Percentiles rank a stretch among this genome's conserved stretches.
These are phyloP conservation scores for Fusarium pseudograminearum DNA, from an alignment of 2,329 filamentous ascomycete genomes.

Conservation along the genomic window DNA sequence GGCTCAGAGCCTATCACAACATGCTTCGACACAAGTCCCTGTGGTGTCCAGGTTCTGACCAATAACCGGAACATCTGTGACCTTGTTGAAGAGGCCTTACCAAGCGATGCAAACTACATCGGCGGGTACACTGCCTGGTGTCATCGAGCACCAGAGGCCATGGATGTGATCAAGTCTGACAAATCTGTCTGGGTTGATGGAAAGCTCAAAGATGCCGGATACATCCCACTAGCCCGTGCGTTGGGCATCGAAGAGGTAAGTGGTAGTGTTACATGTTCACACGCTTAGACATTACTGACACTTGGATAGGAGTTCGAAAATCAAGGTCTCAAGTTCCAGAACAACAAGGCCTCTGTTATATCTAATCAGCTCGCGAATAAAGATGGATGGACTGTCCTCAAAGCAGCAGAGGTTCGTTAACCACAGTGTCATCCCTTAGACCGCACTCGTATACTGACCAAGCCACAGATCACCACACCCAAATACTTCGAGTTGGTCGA, in stretches of 20 bases:
- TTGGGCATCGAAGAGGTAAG: conserved; percentile 9
- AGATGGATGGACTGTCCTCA: conserved; percentile 30
- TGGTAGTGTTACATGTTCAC: neutral
- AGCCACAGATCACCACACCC: conserved; percentile 10
- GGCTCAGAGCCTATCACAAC: conserved; percentile 25
- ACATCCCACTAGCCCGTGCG: neutral
- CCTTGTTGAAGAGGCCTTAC: conserved; percentile 12
- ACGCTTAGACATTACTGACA: neutral
- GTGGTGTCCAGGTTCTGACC: conserved; percentile 28
- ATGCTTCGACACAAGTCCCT: conserved; percentile 26
- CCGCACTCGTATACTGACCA: neutral
- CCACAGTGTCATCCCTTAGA: accelerated
- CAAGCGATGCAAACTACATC: conserved; percentile 13
- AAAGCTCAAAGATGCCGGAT: conserved; percentile 16
- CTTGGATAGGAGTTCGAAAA: neutral
- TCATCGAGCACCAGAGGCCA: neutral
- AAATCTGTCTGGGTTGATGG: conserved; percentile 21
- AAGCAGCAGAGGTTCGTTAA: conserved; percentile 19
- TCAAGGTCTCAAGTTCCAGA: conserved; percentile 7
- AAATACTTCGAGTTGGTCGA: conserved; percentile 5
- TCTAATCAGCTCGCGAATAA: conserved; percentile 24
- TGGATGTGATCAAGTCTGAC: conserved; percentile 21
- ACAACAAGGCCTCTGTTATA: conserved; percentile 17
- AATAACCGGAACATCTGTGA: conserved; percentile 27
- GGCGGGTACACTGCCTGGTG: conserved; percentile 16